Evolutionary conservation across 2,329 filamentous ascomycete genomes (phyloP).

Genomic region (Pseudophaeomoniella oleicola): DNA sequence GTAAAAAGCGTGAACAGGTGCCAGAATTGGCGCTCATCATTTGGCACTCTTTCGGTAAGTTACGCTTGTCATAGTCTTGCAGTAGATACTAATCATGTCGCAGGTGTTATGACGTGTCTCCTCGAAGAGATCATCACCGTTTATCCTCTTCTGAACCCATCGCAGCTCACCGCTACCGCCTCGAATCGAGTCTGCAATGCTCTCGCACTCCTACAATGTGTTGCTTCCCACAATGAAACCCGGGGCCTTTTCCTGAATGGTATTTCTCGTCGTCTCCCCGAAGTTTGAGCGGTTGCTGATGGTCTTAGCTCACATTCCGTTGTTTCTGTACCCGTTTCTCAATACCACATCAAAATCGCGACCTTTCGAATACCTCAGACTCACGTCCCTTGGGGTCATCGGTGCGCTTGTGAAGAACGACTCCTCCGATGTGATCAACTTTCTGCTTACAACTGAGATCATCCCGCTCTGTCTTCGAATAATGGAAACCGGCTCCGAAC

Average conservation of each 20-base stretch:
- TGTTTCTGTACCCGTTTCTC: constrained; percentile 95
- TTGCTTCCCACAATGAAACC: constrained; percentile 94
- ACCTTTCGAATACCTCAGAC: constrained; percentile 90
- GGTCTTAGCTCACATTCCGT: constrained; percentile 83
- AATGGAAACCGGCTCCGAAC: constrained; percentile 96
- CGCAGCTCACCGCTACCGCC: constrained; percentile 90
- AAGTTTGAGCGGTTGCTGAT: too few relatives aligned
- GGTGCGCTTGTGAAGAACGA: constrained; percentile 97
- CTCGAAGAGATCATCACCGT: constrained; percentile 98
- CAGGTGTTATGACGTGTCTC: constrained; percentile 94
- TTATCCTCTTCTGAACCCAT: constrained; percentile 90
- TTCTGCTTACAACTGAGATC: constrained; percentile 94
- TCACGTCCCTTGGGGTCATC: constrained; percentile 92
- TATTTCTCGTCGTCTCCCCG: too few relatives aligned
- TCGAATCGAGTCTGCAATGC: constrained; percentile 97
- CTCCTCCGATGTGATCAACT: constrained; percentile 97
- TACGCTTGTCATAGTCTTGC: neutral
- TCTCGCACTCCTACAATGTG: constrained; percentile 85
- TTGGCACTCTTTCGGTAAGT: constrained; percentile 94
- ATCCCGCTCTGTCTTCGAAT: constrained; percentile 94
- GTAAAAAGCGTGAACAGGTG: constrained; percentile 97
- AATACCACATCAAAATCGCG: constrained; percentile 98
- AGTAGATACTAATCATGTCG: constrained; percentile 3
- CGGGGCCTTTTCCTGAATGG: constrained; percentile 85
- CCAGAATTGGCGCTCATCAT: constrained; percentile 89